These are phyloP conservation scores for Phytophthora gonapodyides DNA, from an alignment of 352 stramenopile genomes.

Conservation along the genomic window DNA sequence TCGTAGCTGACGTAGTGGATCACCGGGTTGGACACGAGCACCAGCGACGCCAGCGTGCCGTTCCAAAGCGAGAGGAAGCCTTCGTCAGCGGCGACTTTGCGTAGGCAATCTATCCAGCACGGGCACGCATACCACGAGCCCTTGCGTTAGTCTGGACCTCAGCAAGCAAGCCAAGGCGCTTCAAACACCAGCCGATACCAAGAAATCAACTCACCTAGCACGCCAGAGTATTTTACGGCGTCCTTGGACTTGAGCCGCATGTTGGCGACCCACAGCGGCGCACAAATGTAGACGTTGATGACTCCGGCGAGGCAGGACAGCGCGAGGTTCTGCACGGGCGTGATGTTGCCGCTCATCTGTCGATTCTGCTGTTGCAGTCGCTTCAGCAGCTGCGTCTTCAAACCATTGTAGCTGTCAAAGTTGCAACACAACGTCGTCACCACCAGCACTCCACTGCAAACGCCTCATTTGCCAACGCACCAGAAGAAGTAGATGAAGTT, in stretches of 20 bases:
- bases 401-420: slow-evolving; percentile 62
- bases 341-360: slow-evolving; percentile 42
- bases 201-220: slow-evolving; percentile 28
- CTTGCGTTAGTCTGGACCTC: neutral
- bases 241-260: slow-evolving; percentile 92
- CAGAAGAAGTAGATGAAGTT: slow-evolving; percentile 93
- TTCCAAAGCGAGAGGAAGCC: slow-evolving; percentile 91
- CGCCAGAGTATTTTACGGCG: slow-evolving; percentile 60
- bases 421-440: neutral
- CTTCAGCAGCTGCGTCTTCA: slow-evolving; percentile 73
- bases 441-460: neutral
- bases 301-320: slow-evolving; percentile 81
- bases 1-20: slow-evolving; percentile 97
- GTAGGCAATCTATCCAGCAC: slow-evolving; percentile 45
- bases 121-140: no score
- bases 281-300: slow-evolving; percentile 85
- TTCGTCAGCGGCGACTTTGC: slow-evolving; percentile 68
- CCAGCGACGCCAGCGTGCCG: slow-evolving; percentile 88
- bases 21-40: slow-evolving; percentile 95
- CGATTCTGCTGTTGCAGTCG: slow-evolving; percentile 45
- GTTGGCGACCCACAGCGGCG: slow-evolving; percentile 94
- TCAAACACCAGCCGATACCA: slow-evolving; percentile 3
- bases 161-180: slow-evolving; percentile 26
- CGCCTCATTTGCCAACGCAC: slow-evolving; percentile 27
- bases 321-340: slow-evolving; percentile 61